These are phyloP conservation scores for Tulasnella sp. DNA, from an alignment of 768 basidiomycete species.

Conservation along the genomic window DNA sequence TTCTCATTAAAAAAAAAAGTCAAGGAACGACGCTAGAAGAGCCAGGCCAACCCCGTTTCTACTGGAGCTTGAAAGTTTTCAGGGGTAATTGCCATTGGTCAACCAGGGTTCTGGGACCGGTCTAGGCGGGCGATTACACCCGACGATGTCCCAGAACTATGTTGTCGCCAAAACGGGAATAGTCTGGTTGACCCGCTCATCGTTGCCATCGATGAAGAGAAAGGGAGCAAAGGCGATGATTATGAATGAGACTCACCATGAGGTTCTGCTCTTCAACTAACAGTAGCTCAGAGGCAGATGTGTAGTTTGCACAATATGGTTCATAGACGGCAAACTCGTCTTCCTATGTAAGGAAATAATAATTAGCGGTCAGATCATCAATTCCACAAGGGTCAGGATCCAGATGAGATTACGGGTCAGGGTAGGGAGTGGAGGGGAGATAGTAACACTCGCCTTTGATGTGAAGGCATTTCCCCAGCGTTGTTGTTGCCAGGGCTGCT, in stretches of 20 bases:
- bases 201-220: too few species aligned
- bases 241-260: conserved; percentile 41
- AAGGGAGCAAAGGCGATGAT: conserved; percentile 14
- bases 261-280: conserved; percentile 76
- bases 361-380: neutral
- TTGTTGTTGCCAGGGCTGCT: conserved; percentile 69
- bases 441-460: conserved; percentile 52
- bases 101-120: too few species aligned
- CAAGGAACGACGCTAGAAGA: too few species aligned
- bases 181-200: too few species aligned
- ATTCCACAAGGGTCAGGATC: neutral
- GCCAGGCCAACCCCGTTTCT: too few species aligned
- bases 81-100: too few species aligned
- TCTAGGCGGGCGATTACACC: too few species aligned
- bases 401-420: neutral
- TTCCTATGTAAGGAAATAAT: conserved; percentile 48
- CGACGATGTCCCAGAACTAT: too few species aligned
- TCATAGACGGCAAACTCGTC: conserved; percentile 92
- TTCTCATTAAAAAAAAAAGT: too few species aligned
- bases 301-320: conserved; percentile 94
- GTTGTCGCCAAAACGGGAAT: too few species aligned
- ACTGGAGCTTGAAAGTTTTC: too few species aligned
- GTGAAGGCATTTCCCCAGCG: conserved; percentile 79
- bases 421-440: neutral
- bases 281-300: conserved; percentile 73